Evolutionary conservation across 2,329 filamentous ascomycete genomes (phyloP), one percentile per base, ranked within the genome.

Genomic region (Trichoderma sp.): DNA sequence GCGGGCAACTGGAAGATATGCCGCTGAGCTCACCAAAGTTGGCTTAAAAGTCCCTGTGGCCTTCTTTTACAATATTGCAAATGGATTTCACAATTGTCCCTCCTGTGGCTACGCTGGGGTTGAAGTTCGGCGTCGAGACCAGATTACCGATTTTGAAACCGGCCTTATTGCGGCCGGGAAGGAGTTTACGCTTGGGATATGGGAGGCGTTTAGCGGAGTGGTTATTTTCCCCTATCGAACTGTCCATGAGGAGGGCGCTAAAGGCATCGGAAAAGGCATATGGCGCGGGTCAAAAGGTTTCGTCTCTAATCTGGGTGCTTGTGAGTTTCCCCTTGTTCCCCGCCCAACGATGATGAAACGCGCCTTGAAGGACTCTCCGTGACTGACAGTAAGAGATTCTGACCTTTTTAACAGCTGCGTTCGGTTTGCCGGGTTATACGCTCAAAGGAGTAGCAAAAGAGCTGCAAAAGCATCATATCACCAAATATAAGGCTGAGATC

Each of bases 81-180:
- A 89, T 74, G 90, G 90, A 0, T 92, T 92, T 71, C 90, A 91
- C 74, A 92, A 93, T 71, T 88, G 86, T 2, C 90, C 90, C 0
- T 89, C 87, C 58, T 80, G 92, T 3, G 91, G 74, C 6, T 73
- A 91, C 71, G 86, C 87, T 12, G 89, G 68, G 1, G 66, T 87
- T 4, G 88, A 85, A 22, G 90, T 92, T 0, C 82, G 89, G 7
- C 86, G 86, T 53, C 81, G 85, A 3, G 87, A 89, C 29, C 87
- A 87, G 67, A 87, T 93, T n/a, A 90, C 88, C 0, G 89, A 88
- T 25, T 77, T 92, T 48, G 84, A 86, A 53, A 90, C 72, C 25
- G 77, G 77, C 1, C 81, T 92, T 6, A 84, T 81, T 60, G 88
- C 87, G 45, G 90, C 90, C 1, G 86, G 88, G 3, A 90, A 88